Evolutionary conservation across 371 early-diverging fungal species (phyloP).

Genomic region (Rhizopus sp.): DNA sequence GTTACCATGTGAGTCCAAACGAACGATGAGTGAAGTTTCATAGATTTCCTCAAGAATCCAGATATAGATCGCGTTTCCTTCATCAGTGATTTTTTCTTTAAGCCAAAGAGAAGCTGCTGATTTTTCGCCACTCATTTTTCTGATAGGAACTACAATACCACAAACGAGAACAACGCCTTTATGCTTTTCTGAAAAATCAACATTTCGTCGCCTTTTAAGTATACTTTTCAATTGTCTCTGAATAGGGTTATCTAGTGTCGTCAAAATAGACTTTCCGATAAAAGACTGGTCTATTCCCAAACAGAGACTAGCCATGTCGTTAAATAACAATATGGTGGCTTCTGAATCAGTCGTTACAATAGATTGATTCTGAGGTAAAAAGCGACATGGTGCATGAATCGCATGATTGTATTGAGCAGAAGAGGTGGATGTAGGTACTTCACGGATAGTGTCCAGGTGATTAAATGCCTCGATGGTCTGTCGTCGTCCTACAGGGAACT

Average conservation of each 20-base stretch:
- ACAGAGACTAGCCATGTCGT: conserved; percentile 52
- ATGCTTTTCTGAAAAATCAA: conserved; percentile 19
- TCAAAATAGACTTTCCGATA: conserved; percentile 30
- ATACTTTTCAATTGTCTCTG: conserved; percentile 14
- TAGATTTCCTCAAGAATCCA: conserved; percentile 77
- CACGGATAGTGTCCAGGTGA: conserved; percentile 23
- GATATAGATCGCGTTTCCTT: conserved; percentile 54
- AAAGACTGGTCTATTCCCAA: conserved; percentile 26
- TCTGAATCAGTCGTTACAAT: conserved; percentile 62
- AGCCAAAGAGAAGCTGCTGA: conserved; percentile 72
- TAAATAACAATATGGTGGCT: conserved; percentile 52
- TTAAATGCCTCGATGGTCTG: conserved; percentile 19
- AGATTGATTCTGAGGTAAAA: conserved; percentile 65
- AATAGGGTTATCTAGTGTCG: conserved; percentile 20
- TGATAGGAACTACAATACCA: conserved; percentile 59
- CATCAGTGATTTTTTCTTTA: conserved; percentile 55
- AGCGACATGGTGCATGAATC: conserved; percentile 66
- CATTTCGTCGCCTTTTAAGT: conserved; percentile 6
- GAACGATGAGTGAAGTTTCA: conserved; percentile 50
- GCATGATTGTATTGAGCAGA: conserved; percentile 35
- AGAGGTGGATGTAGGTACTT: conserved; percentile 8
- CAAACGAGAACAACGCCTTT: conserved; percentile 49
- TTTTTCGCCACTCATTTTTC: conserved; percentile 52
- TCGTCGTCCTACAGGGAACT: conserved; percentile 16
- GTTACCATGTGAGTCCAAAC: conserved; percentile 42